Base-by-base conservation (phyloP, 805 yeast species). In the Metschnikowia peoriensis region DNA sequence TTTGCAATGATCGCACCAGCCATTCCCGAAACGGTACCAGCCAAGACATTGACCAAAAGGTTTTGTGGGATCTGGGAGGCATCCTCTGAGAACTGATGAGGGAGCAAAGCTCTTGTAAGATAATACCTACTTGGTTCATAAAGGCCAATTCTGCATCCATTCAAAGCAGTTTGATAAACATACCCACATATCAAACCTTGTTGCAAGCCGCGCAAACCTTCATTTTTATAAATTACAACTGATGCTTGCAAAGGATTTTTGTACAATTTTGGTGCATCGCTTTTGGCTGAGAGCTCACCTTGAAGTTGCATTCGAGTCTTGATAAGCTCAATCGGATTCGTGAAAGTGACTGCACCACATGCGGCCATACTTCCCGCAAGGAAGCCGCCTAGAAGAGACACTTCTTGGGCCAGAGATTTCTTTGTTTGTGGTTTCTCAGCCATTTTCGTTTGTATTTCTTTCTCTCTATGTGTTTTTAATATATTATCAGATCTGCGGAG, bases 301-400 rank as follows among this genome's bases (percentile, higher is more conserved):
- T 94, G 97, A 44, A 94, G 76, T 69, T 94, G 99, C 96, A 93
- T 88, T 72, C 98, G 77, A 8, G 96, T 94, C 73, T 94, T 94
- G 61, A 93, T 90, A 56, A 94, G 76, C 70, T 94, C 99, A 57
- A 94, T 86, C 6, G 99, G 99, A 67, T 94, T 94, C 4, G 98
- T 92, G 66, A 93, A 85, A 0, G 97, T 93, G 43, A 94, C 99
- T 0, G 99, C 98, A 50, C 96, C 94, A 75, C 98, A 92, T 2
- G 98, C 97, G 2, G 99, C 99, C 7, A 66, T 51, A 8, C 67
- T 96, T 51, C 97, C 97, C 4, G 97, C 97, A 6, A 85, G 63
- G 62, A 92, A 90, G 1, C 97, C 96, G 17, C 96, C 96, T 11
- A 77, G 58, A 3, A 89, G 83, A 39, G 85, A 77, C 17, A 86